These are phyloP conservation scores for Aeschynomene evenia DNA, from an alignment of 306 rosid species.

Conservation along the genomic window DNA sequence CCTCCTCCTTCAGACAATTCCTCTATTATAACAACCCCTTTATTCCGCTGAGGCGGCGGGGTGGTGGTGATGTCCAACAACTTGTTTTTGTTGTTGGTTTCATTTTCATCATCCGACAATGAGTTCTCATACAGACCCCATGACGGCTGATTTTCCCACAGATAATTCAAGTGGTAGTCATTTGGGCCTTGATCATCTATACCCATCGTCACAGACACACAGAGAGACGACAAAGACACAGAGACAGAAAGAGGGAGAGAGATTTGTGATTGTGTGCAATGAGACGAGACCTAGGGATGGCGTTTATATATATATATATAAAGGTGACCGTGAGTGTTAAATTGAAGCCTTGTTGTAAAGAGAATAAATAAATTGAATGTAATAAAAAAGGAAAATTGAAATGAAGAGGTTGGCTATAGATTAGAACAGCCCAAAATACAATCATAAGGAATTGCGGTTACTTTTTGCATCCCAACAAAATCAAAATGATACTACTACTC, in stretches of 20 bases:
- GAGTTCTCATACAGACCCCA: conserved; percentile 29
- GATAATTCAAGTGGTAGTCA: neutral
- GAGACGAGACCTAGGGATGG: too few species aligned
- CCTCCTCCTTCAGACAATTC: neutral
- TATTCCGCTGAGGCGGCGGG: too few species aligned
- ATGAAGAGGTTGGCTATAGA: neutral
- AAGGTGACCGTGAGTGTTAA: neutral
- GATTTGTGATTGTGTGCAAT: neutral
- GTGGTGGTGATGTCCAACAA: neutral
- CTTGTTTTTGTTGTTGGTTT: conserved; percentile 14
- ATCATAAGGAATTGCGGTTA: conserved; percentile 12
- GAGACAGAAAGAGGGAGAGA: neutral
- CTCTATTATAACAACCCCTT: too few species aligned
- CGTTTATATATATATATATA: conserved; percentile 3
- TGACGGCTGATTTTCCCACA: conserved; percentile 36
- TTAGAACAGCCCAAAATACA: conserved; percentile 13
- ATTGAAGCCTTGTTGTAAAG: neutral
- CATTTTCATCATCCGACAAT: neutral
- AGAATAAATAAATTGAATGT: too few species aligned
- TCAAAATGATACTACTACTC: neutral
- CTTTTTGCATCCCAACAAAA: neutral
- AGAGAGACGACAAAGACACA: neutral
- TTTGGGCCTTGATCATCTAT: neutral
- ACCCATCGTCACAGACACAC: conserved; percentile 10
- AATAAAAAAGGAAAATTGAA: too few species aligned